A percentile compares a stretch with the other conserved stretches of the same genome.
phyloP scores from a whole-genome alignment of 164 flowering plant genomes.

The Malania oleifera region DNA sequence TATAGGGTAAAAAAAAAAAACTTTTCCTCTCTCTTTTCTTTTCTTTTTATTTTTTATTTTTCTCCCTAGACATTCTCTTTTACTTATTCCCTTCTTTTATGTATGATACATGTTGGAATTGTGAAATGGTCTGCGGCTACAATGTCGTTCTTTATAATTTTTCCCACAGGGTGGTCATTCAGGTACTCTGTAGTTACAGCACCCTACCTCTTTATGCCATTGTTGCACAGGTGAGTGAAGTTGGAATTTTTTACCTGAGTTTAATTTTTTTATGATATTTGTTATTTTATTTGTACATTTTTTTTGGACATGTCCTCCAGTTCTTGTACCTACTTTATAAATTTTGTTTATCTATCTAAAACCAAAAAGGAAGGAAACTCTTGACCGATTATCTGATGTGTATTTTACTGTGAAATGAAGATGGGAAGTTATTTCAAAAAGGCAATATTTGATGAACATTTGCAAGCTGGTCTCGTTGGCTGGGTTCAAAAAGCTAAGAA shows the following conservation, averaged over 20 bases:
- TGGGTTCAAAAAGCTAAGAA: constrained; percentile 52
- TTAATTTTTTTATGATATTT: not conserved
- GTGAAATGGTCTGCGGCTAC: not conserved
- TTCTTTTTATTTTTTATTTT: not conserved
- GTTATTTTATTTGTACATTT: not conserved
- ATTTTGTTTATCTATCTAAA: no score
- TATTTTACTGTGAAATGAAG: constrained; percentile 35
- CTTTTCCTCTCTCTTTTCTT: not conserved
- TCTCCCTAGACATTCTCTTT: not conserved
- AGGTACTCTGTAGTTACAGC: constrained; percentile 90
- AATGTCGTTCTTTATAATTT: not conserved
- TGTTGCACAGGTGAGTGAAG: constrained; percentile 71
- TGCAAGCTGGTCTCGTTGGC: constrained; percentile 40
- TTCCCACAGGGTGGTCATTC: constrained; percentile 55
- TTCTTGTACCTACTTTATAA: not conserved
- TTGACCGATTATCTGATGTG: no score
- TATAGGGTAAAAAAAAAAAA: constrained; percentile 77
- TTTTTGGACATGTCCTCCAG: not conserved
- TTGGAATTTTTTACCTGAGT: not conserved
- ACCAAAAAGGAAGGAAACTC: no score
- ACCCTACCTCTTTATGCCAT: constrained; percentile 91
- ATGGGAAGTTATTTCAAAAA: constrained; percentile 80
- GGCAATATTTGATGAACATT: constrained; percentile 59
- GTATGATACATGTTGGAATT: not conserved
- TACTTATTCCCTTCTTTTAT: not conserved